These are phyloP conservation scores for Kwoniella dejecticola DNA, from an alignment of 768 basidiomycete genomes.

Conservation along the genomic window DNA sequence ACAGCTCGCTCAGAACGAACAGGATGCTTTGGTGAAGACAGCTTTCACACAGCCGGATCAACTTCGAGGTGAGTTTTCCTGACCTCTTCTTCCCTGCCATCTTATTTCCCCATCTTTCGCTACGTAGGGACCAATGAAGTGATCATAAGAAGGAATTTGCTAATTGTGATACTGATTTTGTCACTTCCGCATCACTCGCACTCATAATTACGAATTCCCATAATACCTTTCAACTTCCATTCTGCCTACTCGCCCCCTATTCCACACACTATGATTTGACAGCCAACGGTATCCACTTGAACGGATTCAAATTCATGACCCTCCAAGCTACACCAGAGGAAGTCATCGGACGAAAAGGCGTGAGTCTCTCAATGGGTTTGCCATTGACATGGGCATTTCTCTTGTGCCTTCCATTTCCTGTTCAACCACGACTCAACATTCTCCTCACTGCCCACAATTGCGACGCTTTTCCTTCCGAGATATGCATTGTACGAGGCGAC, in stretches of 20 bases:
- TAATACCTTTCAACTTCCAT: too few relatives aligned
- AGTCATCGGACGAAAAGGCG: conserved; percentile 76
- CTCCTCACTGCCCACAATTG: not conserved
- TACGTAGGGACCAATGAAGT: not conserved
- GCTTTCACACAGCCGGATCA: conserved; percentile 59
- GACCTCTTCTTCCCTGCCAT: not conserved
- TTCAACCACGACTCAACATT: not conserved
- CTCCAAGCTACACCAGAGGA: conserved; percentile 61
- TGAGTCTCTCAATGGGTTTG: conserved; percentile 59
- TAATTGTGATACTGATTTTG: not conserved
- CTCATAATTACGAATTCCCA: too few relatives aligned
- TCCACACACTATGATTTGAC: not conserved
- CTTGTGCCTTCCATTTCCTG: too few relatives aligned
- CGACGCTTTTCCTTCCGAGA: too few relatives aligned
- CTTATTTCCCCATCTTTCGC: not conserved
- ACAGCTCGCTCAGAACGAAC: conserved; percentile 69
- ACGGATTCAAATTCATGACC: conserved; percentile 74
- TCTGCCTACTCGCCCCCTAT: too few relatives aligned
- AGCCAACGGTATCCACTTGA: conserved; percentile 67
- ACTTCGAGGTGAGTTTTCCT: conserved; percentile 56
- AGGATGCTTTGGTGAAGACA: conserved; percentile 61
- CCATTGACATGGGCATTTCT: too few relatives aligned
- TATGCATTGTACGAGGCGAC: too few relatives aligned
- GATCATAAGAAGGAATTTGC: not conserved
- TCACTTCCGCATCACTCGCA: not conserved